phyloP scores from a whole-genome alignment of 441 rosid genomes.

The Kokia cookei region DNA sequence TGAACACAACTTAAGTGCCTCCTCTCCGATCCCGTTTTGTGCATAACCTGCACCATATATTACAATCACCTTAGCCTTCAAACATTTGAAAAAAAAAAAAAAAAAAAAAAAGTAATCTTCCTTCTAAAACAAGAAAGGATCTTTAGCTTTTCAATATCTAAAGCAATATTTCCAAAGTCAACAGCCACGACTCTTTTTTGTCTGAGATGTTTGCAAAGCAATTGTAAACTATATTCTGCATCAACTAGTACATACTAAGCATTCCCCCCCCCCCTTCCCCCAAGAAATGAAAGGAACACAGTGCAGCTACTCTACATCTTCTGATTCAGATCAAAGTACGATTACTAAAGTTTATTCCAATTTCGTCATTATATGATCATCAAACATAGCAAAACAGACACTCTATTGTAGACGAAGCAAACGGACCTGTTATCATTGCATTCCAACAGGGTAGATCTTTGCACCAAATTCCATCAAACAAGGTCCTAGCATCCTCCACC shows the following conservation, averaged over 20 bases:
- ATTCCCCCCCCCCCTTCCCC: background rate
- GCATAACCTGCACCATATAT: constrained; percentile 15
- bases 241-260: background rate
- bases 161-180: background rate
- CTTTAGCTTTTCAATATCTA: background rate
- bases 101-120: no score
- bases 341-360: background rate
- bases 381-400: background rate
- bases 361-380: background rate
- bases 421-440: constrained; percentile 21
- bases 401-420: background rate
- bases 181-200: background rate
- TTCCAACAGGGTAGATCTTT: constrained; percentile 21
- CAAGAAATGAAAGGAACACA: background rate
- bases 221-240: background rate
- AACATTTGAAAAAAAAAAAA: background rate
- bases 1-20: constrained; percentile 19
- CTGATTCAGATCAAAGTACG: background rate
- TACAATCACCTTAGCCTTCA: background rate
- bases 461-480: constrained; percentile 19
- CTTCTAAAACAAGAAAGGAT: background rate
- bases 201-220: background rate
- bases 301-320: background rate
- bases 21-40: constrained; percentile 21
- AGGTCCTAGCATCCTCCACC: constrained; percentile 21